Evolutionary conservation across 345 rosid genomes (phyloP), one percentile per base, ranked within the genome.

Genomic region (Eucalyptus cladocalyx): DNA sequence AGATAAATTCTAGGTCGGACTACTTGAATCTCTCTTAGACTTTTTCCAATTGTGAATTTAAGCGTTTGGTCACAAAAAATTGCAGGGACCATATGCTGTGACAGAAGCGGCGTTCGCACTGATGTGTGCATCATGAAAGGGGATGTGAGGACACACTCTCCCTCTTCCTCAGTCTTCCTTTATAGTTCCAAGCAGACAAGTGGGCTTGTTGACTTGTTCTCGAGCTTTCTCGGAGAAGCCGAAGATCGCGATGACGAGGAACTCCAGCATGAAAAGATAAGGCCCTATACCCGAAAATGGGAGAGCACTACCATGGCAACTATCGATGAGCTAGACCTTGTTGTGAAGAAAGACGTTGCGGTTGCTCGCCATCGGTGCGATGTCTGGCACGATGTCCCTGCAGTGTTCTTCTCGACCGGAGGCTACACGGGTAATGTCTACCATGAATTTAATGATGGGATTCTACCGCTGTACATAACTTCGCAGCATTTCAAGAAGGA

Each of bases 281-380:
- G 91, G 87, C 99, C 99, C 5, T 97, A 97, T 91, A 97, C 99
- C 1, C 91, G 99, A 49, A 97, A 97, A 93, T 97, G 99, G 99
- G 99, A 97, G 83, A 91, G 92, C 47, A 91, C 93, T 87, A 94
- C 94, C 53, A 97, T 97, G 99, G 93, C 93, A 87, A 94, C 97
- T 40, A 92, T 97, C 60, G 95, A 92, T 87, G 97, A 97, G 90
- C 91, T 97, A 65, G 60, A 90, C 86, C 97, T 97, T 56, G 72
- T 95, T 11, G 76, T 88, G 10, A 95, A 91, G 92, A 91, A 90
- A 17, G 87, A 90, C 11, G 89, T 88, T 72, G 87, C 86, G 26
- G 87, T 72, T 11, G 47, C 87, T 42, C 48, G 48, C 51, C 92
- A 58, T 86, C 88, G 18, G 10, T 97, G 99, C 83, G 96, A 97